A percentile compares a stretch with the other conserved stretches of the same genome.
phyloP scores from a whole-genome alignment of 2,329 filamentous ascomycete genomes.

The Ophiostoma fasciatum region DNA sequence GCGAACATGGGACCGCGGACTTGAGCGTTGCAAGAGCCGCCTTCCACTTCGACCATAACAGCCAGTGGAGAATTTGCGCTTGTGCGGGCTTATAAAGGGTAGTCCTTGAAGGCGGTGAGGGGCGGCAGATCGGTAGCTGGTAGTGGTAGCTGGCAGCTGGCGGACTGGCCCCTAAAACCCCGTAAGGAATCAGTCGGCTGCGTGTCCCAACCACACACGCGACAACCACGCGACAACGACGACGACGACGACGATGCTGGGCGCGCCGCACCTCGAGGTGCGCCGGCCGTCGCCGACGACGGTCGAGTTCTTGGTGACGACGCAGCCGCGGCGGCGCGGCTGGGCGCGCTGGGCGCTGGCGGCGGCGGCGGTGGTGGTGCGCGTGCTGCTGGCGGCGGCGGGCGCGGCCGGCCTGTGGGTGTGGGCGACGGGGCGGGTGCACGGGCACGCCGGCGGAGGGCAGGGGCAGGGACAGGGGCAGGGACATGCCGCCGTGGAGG shows the following conservation, averaged over 20 bases:
- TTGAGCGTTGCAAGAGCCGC: slow-evolving; percentile 30
- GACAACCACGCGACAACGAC: too few relatives aligned
- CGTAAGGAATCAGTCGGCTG: too few relatives aligned
- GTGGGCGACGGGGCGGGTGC: slow-evolving; percentile 17
- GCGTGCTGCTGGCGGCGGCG: slow-evolving; percentile 25
- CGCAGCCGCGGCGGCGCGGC: slow-evolving; percentile 35
- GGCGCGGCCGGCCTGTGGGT: slow-evolving; percentile 35
- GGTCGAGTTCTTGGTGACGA: slow-evolving; percentile 85
- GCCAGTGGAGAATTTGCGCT: slow-evolving; percentile 1
- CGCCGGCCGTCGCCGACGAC: slow-evolving; percentile 71
- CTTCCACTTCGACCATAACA: slow-evolving; percentile 14
- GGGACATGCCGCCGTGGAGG: too few relatives aligned
- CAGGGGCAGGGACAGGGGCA: slow-evolving; percentile 6
- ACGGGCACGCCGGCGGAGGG: background rate
- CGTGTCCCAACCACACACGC: too few relatives aligned
- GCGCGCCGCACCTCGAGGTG: slow-evolving; percentile 42
- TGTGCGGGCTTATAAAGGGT: slow-evolving; percentile 5
- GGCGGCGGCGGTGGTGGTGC: slow-evolving; percentile 26
- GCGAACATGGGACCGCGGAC: slow-evolving; percentile 37
- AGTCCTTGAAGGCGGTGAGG: too few relatives aligned
- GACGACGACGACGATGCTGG: slow-evolving; percentile 53
- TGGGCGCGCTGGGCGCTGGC: slow-evolving; percentile 24
- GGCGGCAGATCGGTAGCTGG: too few relatives aligned
- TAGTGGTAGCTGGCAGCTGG: too few relatives aligned
- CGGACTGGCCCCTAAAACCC: too few relatives aligned